A percentile compares a stretch with the other conserved stretches of the same genome.
Evolutionary conservation across 1,139 yeast genomes (phyloP).

Genomic region (Eremothecium coryli): DNA sequence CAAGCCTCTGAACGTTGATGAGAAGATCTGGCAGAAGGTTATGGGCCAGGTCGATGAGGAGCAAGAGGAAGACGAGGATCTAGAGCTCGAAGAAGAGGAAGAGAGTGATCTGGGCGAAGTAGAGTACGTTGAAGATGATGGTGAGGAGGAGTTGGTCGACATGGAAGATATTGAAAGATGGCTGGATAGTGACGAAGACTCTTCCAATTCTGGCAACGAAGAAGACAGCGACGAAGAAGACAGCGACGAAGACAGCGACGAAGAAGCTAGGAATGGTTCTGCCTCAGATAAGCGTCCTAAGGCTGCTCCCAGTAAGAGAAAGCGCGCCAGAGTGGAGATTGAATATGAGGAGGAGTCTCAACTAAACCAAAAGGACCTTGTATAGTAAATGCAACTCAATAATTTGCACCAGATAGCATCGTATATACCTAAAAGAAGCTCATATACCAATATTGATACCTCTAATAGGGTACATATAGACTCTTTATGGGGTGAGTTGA

Average conservation of each 20-base stretch:
- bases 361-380: constrained; percentile 24
- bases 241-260: constrained; percentile 33
- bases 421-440: not conserved
- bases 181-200: constrained; percentile 52
- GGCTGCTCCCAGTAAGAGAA: constrained; percentile 38
- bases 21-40: constrained; percentile 89
- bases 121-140: constrained; percentile 79
- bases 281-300: constrained; percentile 37
- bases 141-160: constrained; percentile 82
- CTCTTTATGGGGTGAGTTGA: too few species aligned
- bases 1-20: constrained; percentile 93
- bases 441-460: too few species aligned
- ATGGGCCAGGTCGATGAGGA: constrained; percentile 64
- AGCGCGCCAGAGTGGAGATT: constrained; percentile 72
- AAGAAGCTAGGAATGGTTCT: not conserved
- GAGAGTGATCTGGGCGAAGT: constrained; percentile 70
- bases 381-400: constrained; percentile 10
- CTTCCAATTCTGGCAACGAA: constrained; percentile 27
- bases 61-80: constrained; percentile 54
- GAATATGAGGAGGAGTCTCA: constrained; percentile 62
- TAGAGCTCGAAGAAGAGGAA: constrained; percentile 46
- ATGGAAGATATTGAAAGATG: constrained; percentile 86
- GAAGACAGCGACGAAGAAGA: constrained; percentile 30
- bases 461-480: too few species aligned
- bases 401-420: not conserved